These are phyloP conservation scores for Euphrasia arctica DNA, from an alignment of 305 asterid species.

Conservation along the genomic window DNA sequence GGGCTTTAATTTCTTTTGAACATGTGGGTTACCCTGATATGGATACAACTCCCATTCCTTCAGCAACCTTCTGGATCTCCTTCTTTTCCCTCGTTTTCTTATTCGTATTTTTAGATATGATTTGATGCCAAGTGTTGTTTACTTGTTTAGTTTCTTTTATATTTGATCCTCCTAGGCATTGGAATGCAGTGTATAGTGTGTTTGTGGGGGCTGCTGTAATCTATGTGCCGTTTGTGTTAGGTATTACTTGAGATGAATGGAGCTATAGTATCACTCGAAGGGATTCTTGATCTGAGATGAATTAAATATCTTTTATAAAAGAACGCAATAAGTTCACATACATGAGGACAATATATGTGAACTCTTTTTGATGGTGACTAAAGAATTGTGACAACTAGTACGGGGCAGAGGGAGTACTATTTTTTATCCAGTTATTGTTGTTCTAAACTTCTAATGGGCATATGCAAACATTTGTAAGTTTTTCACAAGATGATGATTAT, in stretches of 20 bases:
- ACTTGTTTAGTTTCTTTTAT: neutral
- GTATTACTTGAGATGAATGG: constrained; percentile 1
- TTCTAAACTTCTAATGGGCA: neutral
- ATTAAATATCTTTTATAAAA: neutral
- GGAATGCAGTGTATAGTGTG: constrained; percentile 19
- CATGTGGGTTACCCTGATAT: constrained; percentile 4
- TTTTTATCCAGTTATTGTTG: neutral
- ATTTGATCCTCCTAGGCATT: constrained; percentile 21
- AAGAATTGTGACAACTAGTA: no score
- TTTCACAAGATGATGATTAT: constrained; percentile 15
- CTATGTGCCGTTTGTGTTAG: neutral
- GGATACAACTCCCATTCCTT: neutral
- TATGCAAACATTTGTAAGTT: neutral
- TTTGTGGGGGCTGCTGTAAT: neutral
- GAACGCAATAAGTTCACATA: neutral
- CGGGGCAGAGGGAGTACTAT: neutral
- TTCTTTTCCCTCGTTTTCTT: neutral
- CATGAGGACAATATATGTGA: constrained; percentile 4
- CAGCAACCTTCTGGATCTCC: neutral
- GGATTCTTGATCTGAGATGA: constrained; percentile 4
- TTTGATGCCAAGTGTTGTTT: constrained; percentile 7
- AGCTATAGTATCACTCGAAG: constrained; percentile 6
- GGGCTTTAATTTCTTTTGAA: neutral
- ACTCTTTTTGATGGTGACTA: neutral
- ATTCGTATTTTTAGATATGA: constrained; percentile 6